Evolutionary conservation across 2,329 filamentous ascomycete species (phyloP).

Genomic region (Cercospora sp.): DNA sequence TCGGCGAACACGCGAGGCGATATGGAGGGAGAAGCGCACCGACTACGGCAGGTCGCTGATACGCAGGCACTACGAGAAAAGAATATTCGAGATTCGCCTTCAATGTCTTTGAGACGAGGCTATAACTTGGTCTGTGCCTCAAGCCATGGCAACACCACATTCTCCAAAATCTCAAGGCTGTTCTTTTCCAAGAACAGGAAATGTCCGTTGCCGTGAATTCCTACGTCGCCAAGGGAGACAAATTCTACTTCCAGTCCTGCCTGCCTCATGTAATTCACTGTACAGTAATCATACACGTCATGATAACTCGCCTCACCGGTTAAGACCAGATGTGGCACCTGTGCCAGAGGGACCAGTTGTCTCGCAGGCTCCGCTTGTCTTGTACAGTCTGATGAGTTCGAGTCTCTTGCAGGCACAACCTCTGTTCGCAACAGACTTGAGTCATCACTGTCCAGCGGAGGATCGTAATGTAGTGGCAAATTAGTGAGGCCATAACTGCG

Average conservation of each 20-base stretch:
- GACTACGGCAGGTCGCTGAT: not conserved
- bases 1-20: not conserved
- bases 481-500: constrained; percentile 40
- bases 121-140: not conserved
- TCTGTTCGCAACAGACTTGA: constrained; percentile 30
- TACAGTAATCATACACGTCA: constrained; percentile 57
- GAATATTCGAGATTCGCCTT: not conserved
- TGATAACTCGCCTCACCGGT: constrained; percentile 58
- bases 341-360: constrained; percentile 51
- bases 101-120: not conserved
- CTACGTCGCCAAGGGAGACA: constrained; percentile 47
- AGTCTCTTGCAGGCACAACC: constrained; percentile 30
- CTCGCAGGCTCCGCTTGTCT: constrained; percentile 45
- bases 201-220: constrained; percentile 57
- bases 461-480: constrained; percentile 39
- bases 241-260: constrained; percentile 51
- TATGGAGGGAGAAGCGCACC: not conserved
- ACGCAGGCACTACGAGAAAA: not conserved
- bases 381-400: constrained; percentile 40
- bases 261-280: constrained; percentile 54
- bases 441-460: constrained; percentile 30
- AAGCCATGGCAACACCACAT: constrained; percentile 34
- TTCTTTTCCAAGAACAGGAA: constrained; percentile 58
- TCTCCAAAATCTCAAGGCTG: constrained; percentile 46
- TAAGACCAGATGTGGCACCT: constrained; percentile 52